These are phyloP conservation scores for Penstemon davidsonii DNA, from an alignment of 257 asterid genomes.

Conservation along the genomic window DNA sequence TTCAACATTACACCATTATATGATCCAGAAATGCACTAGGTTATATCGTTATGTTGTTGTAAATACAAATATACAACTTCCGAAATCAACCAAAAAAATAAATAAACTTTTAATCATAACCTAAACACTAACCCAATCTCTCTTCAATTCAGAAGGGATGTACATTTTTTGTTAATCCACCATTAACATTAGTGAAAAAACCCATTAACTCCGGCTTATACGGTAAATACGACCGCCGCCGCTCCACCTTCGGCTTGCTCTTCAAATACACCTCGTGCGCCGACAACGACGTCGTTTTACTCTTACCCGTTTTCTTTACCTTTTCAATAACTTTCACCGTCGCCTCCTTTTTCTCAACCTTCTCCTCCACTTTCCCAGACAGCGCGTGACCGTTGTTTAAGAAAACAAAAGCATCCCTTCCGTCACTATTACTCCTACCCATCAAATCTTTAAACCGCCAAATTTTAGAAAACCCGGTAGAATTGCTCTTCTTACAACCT, in stretches of 20 bases:
- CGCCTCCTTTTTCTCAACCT: background rate
- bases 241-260: constrained; percentile 59
- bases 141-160: constrained; percentile 58
- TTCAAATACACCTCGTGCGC: constrained; percentile 63
- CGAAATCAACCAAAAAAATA: background rate
- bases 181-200: constrained; percentile 69
- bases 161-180: constrained; percentile 71
- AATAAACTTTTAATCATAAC: background rate
- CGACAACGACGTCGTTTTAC: constrained; percentile 35
- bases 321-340: constrained; percentile 34
- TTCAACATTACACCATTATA: too few species aligned
- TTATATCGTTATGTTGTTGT: too few species aligned
- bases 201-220: constrained; percentile 85
- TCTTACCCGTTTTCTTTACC: constrained; percentile 31
- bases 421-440: constrained; percentile 65
- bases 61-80: too few species aligned
- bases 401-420: constrained; percentile 69
- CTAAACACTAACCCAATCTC: background rate
- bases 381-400: constrained; percentile 33
- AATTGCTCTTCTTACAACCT: constrained; percentile 62
- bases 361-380: constrained; percentile 8
- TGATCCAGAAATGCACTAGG: too few species aligned
- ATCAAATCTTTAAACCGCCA: constrained; percentile 64
- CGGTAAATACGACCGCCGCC: constrained; percentile 70
- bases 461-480: constrained; percentile 68